phyloP scores from a whole-genome alignment of 495 filamentous ascomycete species.

The Chaetomium fimeti region DNA sequence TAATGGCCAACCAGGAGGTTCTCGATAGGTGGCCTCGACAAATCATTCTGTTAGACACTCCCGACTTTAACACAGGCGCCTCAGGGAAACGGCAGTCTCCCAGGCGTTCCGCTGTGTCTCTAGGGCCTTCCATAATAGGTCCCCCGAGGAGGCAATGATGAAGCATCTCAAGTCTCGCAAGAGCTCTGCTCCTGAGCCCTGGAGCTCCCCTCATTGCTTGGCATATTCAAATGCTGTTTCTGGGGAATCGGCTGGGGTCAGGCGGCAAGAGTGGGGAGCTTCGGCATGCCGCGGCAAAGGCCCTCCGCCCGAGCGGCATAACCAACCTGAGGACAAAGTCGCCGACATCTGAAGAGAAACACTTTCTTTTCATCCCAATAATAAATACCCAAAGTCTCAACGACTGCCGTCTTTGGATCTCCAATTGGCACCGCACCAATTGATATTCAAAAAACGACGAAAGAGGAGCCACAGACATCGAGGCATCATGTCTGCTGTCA shows the following conservation, averaged over 20 bases:
- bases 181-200: not conserved
- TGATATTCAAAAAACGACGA: slow-evolving; percentile 21
- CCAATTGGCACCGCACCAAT: slow-evolving; percentile 20
- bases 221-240: not conserved
- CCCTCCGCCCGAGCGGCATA: slow-evolving; percentile 19
- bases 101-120: too few relatives aligned
- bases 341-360: not conserved
- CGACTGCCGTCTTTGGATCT: slow-evolving; percentile 6
- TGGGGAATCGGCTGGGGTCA: not conserved
- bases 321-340: slow-evolving; percentile 1
- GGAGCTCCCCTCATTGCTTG: not conserved
- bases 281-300: slow-evolving; percentile 16
- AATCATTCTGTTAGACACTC: too few relatives aligned
- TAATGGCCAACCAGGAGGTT: too few relatives aligned
- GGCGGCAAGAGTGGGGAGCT: not conserved
- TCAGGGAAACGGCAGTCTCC: too few relatives aligned
- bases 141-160: too few relatives aligned
- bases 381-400: slow-evolving; percentile 2
- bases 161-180: too few relatives aligned
- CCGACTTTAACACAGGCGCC: too few relatives aligned
- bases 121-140: too few relatives aligned
- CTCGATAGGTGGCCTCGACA: too few relatives aligned
- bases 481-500: slow-evolving; percentile 35
- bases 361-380: slow-evolving; percentile 1
- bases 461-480: not conserved